Base-by-base conservation (phyloP, 768 basidiomycete species). In the Suillus variegatus region DNA sequence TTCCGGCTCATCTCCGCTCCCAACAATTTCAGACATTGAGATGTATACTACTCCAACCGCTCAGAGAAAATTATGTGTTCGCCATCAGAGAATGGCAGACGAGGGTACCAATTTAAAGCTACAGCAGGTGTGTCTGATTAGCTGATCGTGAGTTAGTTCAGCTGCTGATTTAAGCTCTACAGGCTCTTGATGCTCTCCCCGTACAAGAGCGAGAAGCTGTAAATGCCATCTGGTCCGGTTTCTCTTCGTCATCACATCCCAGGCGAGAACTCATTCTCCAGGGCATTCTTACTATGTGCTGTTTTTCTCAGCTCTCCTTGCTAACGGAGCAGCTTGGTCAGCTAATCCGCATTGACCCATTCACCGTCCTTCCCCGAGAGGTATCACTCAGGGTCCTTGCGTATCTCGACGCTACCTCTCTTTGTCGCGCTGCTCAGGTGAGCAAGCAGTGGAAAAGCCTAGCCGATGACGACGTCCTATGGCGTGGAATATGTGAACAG, bases 281-380 rank as follows among this genome's bases (percentile, higher is more conserved):
- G 72, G 97, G 97, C 47, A 86, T 99, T 65, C 88, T 99, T 70
- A 98, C 97, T 18, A 99, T 99, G 95, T 99, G 96, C 77, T 99
- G 97, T 79, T 98, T 97, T 82, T 96, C 93, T 56, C 95, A 99
- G 73, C 89, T 99, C 36, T 98, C 97, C 35, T 91, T 98, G 60
- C 90, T 99, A 65, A 91, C 95, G 38, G 94, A 97, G 68, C 91
- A 95, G 62, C 92, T 99, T 66, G 82, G 88, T 41, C 89, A 93
- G 69, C 89, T 98, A 70, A 98, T 97, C 76, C 90, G 97, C 70
- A 90, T 99, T 77, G 97, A 99, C 76, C 97, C 97, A 12, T 95
- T 99, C 78, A 80, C 84, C 55, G 86, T 94, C 68, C 86, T 99
- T 56, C 97, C 97, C 2, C 89, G 93, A 66, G 97, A 99, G 76